Conservation (phyloP, 805 yeast genomes). For the Schwanniomyces polymorphus region DNA sequence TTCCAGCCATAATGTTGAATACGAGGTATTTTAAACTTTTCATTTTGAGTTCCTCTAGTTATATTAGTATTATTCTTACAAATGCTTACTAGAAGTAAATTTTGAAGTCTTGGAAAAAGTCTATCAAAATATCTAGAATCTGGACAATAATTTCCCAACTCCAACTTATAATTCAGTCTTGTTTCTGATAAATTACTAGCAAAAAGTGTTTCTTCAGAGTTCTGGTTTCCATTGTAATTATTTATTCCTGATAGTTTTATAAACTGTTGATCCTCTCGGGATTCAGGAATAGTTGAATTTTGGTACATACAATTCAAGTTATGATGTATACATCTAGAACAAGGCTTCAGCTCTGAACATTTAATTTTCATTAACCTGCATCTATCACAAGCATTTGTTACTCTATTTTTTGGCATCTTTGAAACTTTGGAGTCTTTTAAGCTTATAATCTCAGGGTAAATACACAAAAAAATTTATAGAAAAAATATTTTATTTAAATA, state of each 20-base stretch:
- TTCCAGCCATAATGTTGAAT: slow-evolving; percentile 1
- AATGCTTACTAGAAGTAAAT: not conserved
- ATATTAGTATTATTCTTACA: not conserved
- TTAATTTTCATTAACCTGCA: not conserved
- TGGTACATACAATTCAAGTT: not conserved
- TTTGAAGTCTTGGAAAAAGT: not conserved
- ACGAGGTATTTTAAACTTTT: not conserved
- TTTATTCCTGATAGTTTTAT: no score
- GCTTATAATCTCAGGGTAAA: no score
- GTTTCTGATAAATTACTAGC: no score
- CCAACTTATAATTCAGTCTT: not conserved
- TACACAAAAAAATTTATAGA: not conserved
- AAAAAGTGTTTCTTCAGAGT: no score
- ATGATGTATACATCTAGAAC: not conserved
- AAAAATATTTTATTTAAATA: no score
- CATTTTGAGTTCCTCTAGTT: not conserved
- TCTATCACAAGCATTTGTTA: not conserved
- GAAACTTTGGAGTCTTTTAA: not conserved
- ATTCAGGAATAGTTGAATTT: not conserved
- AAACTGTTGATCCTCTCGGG: no score
- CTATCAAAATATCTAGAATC: not conserved
- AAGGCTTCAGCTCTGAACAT: not conserved
- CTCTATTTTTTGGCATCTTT: not conserved
- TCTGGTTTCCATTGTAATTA: no score
- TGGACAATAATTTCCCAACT: not conserved